A percentile compares a stretch with the other conserved stretches of the same genome.
Conservation (phyloP, 345 rosid species). For the Heritiera fomes region DNA sequence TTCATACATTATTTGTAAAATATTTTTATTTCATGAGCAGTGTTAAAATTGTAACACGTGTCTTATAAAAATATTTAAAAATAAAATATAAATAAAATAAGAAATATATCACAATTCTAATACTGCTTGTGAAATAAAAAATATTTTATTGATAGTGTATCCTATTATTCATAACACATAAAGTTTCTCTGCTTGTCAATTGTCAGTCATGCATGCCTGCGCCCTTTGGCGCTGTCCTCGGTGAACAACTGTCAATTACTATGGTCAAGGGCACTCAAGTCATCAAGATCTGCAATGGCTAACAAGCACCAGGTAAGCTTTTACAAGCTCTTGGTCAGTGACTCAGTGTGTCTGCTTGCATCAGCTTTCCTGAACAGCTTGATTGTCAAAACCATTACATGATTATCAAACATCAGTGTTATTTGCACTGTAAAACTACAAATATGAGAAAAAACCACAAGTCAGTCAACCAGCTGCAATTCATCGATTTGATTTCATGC, state of each 20-base stretch:
- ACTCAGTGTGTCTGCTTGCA: constrained; percentile 65
- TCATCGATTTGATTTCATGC: background rate
- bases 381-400: constrained; percentile 69
- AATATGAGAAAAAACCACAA: background rate
- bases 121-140: too few species aligned
- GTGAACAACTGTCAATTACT: constrained; percentile 23
- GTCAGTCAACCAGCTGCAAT: constrained; percentile 15
- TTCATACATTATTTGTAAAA: too few species aligned
- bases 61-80: too few species aligned
- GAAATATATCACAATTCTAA: too few species aligned
- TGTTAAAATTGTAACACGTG: too few species aligned
- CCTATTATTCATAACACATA: too few species aligned
- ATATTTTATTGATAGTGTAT: too few species aligned
- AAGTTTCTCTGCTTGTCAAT: too few species aligned
- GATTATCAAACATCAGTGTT: constrained; percentile 98
- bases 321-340: constrained; percentile 67
- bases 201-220: too few species aligned
- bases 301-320: constrained; percentile 84
- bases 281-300: constrained; percentile 81
- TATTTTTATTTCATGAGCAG: too few species aligned
- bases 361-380: constrained; percentile 88
- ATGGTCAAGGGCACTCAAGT: constrained; percentile 75
- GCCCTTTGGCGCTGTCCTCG: too few species aligned
- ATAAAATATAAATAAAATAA: too few species aligned
- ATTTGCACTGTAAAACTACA: constrained; percentile 67